Percentiles rank a stretch among this genome's conserved stretches.
phyloP scores from a whole-genome alignment of 257 asterid species.

The Solanum ossicruentum region DNA sequence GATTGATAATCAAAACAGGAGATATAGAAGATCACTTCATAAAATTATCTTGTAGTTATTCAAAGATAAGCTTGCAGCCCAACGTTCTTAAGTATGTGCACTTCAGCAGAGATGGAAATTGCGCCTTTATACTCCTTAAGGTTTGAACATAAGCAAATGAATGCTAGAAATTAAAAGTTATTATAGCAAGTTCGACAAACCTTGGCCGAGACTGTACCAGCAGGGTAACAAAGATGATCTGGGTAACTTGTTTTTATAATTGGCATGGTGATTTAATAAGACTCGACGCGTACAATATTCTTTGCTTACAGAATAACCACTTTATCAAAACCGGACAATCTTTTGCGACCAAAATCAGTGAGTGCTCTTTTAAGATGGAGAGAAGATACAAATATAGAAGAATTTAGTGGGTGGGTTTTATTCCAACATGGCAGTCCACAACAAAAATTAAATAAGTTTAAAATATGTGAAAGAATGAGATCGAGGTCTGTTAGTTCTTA shows the following conservation, averaged over 20 bases:
- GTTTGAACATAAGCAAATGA: not conserved
- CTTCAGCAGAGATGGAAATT: not conserved
- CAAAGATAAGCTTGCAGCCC: not conserved
- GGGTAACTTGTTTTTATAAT: not conserved
- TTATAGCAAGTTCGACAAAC: not conserved
- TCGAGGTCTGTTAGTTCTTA: not conserved
- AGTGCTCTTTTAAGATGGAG: not conserved
- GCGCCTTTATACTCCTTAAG: not conserved
- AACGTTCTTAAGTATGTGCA: not conserved
- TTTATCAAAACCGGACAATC: not conserved
- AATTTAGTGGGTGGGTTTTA: not conserved
- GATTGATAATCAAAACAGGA: not conserved
- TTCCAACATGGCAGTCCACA: not conserved
- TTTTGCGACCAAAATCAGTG: not conserved
- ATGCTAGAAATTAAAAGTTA: not conserved
- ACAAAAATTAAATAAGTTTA: not conserved
- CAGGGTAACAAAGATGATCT: not conserved
- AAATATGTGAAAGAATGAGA: not conserved
- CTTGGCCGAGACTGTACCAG: not conserved
- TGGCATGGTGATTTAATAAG: not conserved
- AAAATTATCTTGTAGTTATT: not conserved
- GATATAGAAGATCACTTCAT: not conserved
- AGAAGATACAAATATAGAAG: not conserved
- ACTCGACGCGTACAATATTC: not conserved
- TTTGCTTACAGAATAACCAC: not conserved